Evolutionary conservation across 2,329 filamentous ascomycete genomes (phyloP).

Genomic region (Thelonectria olida): DNA sequence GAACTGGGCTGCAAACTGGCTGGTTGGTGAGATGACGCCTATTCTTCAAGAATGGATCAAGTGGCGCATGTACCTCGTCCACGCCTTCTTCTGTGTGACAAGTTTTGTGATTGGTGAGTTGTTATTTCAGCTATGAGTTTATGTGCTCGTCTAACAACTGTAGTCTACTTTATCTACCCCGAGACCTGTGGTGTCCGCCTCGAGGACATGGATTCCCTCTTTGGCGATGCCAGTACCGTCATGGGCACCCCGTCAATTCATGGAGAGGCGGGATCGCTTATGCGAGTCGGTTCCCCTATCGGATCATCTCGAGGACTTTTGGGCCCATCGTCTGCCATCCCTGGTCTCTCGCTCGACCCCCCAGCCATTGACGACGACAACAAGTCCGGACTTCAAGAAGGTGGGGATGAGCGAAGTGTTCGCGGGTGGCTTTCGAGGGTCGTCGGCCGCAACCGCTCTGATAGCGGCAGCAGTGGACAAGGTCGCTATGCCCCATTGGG

Average conservation of each 20-base stretch:
- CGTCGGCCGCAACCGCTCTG: slow-evolving; percentile 50
- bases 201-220: slow-evolving; percentile 95
- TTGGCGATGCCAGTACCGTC: slow-evolving; percentile 89
- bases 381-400: slow-evolving; percentile 51
- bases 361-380: slow-evolving; percentile 66
- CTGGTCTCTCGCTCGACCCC: slow-evolving; percentile 83
- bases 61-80: slow-evolving; percentile 93
- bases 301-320: slow-evolving; percentile 74
- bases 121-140: slow-evolving; percentile 25
- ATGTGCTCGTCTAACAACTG: slow-evolving; percentile 26
- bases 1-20: slow-evolving; percentile 99
- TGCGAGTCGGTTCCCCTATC: slow-evolving; percentile 76
- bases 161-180: slow-evolving; percentile 97
- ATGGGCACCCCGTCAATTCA: slow-evolving; percentile 80
- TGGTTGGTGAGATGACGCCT: slow-evolving; percentile 94
- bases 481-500: slow-evolving; percentile 54
- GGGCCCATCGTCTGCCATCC: slow-evolving; percentile 75
- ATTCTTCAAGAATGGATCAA: slow-evolving; percentile 90
- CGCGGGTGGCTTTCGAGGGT: slow-evolving; percentile 60
- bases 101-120: slow-evolving; percentile 95
- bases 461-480: slow-evolving; percentile 50
- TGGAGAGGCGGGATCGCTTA: slow-evolving; percentile 83
- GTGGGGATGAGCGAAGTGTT: slow-evolving; percentile 53
- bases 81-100: slow-evolving; percentile 95
- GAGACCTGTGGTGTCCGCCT: slow-evolving; percentile 95